Conservation (phyloP, 495 filamentous ascomycete species). For the Annulohypoxylon maeteangense region DNA sequence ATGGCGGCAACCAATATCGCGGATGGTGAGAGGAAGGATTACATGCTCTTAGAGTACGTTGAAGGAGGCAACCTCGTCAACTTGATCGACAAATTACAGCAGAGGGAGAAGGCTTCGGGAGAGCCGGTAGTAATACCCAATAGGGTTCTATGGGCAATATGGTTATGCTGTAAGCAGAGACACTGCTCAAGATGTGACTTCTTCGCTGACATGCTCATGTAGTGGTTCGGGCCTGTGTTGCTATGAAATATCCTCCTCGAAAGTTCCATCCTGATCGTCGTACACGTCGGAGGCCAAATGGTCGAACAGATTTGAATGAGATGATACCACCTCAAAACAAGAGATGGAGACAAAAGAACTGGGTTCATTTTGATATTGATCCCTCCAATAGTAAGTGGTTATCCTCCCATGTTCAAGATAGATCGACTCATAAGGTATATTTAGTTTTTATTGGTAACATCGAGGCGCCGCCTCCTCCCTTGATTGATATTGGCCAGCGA, state of each 20-base stretch:
- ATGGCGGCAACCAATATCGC: not conserved
- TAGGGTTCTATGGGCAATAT: slow-evolving; percentile 26
- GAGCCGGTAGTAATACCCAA: too few species aligned
- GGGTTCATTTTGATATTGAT: slow-evolving; percentile 39
- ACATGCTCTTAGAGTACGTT: slow-evolving; percentile 28
- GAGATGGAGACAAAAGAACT: slow-evolving; percentile 31
- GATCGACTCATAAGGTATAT: not conserved
- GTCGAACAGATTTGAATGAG: slow-evolving; percentile 16
- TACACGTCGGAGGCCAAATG: not conserved
- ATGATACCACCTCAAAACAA: not conserved
- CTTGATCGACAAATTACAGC: not conserved
- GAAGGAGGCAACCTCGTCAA: slow-evolving; percentile 13
- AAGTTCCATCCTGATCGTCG: slow-evolving; percentile 34
- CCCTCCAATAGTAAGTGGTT: slow-evolving; percentile 30
- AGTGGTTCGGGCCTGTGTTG: slow-evolving; percentile 33
- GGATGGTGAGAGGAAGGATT: slow-evolving; percentile 4
- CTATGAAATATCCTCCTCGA: slow-evolving; percentile 36
- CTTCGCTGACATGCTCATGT: not conserved
- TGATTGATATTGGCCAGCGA: not conserved
- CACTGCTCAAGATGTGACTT: not conserved
- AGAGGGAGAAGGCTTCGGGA: not conserved
- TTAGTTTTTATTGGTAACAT: slow-evolving; percentile 25
- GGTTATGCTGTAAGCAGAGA: slow-evolving; percentile 35
- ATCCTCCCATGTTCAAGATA: not conserved
- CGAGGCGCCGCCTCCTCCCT: not conserved